Evolutionary conservation across 768 basidiomycete genomes (phyloP).

Genomic region (Mycena metata): DNA sequence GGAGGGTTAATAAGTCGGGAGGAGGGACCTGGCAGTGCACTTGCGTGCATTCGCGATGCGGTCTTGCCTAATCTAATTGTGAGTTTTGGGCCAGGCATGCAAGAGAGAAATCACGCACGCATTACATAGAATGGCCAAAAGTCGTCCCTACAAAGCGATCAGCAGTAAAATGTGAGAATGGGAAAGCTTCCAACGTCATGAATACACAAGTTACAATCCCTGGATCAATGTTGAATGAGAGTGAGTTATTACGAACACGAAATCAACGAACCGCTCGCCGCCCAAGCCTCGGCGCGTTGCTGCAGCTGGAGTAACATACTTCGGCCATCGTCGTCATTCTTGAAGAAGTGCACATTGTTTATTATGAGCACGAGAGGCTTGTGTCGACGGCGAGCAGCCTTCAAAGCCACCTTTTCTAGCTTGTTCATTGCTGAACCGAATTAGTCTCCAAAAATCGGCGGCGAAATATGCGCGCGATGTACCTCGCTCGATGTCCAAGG

Average conservation of each 20-base stretch:
- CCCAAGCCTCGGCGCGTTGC: constrained; percentile 89
- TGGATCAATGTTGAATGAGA: constrained; percentile 41
- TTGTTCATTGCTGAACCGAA: constrained; percentile 76
- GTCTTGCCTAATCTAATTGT: constrained; percentile 64
- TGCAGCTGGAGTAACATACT: constrained; percentile 89
- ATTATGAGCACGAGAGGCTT: constrained; percentile 85
- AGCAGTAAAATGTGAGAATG: constrained; percentile 17
- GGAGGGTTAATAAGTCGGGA: not conserved
- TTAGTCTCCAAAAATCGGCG: not conserved
- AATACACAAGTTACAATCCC: constrained; percentile 87
- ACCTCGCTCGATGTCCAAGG: constrained; percentile 88
- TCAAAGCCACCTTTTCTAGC: constrained; percentile 86
- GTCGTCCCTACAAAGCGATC: constrained; percentile 72
- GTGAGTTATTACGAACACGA: constrained; percentile 16
- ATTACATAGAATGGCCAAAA: constrained; percentile 84
- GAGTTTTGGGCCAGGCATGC: constrained; percentile 9
- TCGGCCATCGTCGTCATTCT: constrained; percentile 82
- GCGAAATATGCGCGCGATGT: constrained; percentile 17
- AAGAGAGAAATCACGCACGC: constrained; percentile 59
- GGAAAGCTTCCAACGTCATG: constrained; percentile 65
- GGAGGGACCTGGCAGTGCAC: constrained; percentile 31
- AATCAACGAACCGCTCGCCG: constrained; percentile 73
- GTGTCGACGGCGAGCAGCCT: constrained; percentile 65
- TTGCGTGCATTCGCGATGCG: constrained; percentile 81
- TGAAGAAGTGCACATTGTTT: constrained; percentile 83